These are phyloP conservation scores for Kodamaea hsintzibuensis DNA, from an alignment of 805 yeast genomes.

Conservation along the genomic window DNA sequence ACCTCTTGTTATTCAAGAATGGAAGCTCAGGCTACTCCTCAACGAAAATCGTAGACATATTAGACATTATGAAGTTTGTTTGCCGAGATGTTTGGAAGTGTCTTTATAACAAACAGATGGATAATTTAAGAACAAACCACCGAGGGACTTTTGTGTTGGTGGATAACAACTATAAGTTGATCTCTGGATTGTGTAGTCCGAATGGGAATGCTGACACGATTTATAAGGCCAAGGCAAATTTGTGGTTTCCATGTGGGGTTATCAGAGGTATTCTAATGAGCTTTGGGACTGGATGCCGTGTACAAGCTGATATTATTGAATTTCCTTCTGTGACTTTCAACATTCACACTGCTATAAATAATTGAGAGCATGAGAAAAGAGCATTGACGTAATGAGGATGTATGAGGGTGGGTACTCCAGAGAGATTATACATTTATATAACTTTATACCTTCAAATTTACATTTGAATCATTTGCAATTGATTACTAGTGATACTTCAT, in stretches of 20 bases:
- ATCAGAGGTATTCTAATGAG: constrained; percentile 71
- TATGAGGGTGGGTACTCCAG: too few species aligned
- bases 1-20: constrained; percentile 45
- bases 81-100: constrained; percentile 90
- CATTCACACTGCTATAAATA: constrained; percentile 55
- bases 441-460: too few species aligned
- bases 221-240: constrained; percentile 45
- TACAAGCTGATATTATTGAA: constrained; percentile 60
- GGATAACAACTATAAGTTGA: constrained; percentile 61
- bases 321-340: constrained; percentile 73
- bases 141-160: constrained; percentile 79
- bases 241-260: constrained; percentile 76
- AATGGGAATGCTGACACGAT: constrained; percentile 46
- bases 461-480: too few species aligned
- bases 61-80: constrained; percentile 87
- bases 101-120: constrained; percentile 83
- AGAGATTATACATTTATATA: too few species aligned
- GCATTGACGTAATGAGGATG: too few species aligned
- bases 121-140: constrained; percentile 89
- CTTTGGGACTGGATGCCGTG: constrained; percentile 66
- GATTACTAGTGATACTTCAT: too few species aligned
- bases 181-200: constrained; percentile 51
- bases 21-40: constrained; percentile 25
- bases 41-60: constrained; percentile 54
- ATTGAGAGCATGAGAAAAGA: constrained; percentile 18